Conservation (phyloP, 2,329 filamentous ascomycete species). For the Ophiostoma perfectum region DNA sequence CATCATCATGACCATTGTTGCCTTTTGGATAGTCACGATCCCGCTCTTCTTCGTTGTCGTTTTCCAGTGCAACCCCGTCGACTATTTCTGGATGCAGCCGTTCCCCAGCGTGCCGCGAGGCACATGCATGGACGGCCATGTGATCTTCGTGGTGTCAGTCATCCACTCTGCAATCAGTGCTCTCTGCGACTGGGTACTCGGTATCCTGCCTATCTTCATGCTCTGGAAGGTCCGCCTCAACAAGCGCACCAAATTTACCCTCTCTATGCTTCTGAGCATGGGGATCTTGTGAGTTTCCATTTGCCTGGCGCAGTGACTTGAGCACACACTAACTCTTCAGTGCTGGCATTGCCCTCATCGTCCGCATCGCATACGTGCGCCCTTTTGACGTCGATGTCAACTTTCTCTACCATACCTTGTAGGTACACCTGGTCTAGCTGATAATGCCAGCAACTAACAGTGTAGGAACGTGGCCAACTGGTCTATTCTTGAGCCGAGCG, state of each 20-base stretch:
- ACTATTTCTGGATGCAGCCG: conserved; percentile 44
- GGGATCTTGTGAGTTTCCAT: conserved; percentile 41
- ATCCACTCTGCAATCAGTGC: conserved; percentile 45
- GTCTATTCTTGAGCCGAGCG: conserved; percentile 36
- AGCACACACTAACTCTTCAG: conserved; percentile 29
- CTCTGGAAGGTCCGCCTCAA: conserved; percentile 49
- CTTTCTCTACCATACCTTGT: conserved; percentile 34
- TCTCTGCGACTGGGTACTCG: conserved; percentile 46
- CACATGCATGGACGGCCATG: conserved; percentile 37
- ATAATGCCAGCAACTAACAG: not conserved
- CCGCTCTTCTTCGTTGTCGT: conserved; percentile 28
- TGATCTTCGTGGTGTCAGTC: conserved; percentile 41
- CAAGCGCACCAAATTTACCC: conserved; percentile 40
- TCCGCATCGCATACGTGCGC: conserved; percentile 36
- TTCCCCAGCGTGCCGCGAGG: conserved; percentile 32
- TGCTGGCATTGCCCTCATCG: conserved; percentile 37
- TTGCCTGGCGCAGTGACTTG: not conserved
- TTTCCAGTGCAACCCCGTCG: conserved; percentile 46
- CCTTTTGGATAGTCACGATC: conserved; percentile 28
- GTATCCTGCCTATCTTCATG: conserved; percentile 46
- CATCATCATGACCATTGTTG: conserved; percentile 37
- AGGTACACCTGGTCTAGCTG: conserved; percentile 26
- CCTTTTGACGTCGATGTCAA: conserved; percentile 29
- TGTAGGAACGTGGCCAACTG: conserved; percentile 37
- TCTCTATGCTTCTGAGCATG: conserved; percentile 45